Conservation (phyloP, 805 yeast genomes). For the Torulaspora quercuum region DNA sequence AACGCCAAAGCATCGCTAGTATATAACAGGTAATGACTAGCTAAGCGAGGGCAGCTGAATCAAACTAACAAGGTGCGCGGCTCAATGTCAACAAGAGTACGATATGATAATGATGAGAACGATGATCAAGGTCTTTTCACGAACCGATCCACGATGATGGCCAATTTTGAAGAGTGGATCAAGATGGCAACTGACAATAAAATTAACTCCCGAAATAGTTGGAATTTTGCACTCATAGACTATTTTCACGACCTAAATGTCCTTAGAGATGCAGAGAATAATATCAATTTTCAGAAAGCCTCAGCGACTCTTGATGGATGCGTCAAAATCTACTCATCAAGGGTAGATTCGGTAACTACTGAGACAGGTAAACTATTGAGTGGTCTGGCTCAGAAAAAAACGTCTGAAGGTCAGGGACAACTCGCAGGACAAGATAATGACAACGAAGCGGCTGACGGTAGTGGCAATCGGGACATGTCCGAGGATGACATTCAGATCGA, state of each 20-base stretch:
- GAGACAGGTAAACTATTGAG: conserved; percentile 83
- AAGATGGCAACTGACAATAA: conserved; percentile 79
- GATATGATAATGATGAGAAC: conserved; percentile 22
- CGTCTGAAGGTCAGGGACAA: conserved; percentile 20
- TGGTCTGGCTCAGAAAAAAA: conserved; percentile 57
- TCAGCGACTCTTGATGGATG: conserved; percentile 92
- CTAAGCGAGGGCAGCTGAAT: neutral
- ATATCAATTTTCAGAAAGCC: conserved; percentile 85
- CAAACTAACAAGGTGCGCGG: conserved; percentile 3
- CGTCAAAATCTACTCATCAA: conserved; percentile 83
- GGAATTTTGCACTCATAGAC: conserved; percentile 89
- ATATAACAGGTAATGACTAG: neutral
- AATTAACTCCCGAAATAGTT: conserved; percentile 78
- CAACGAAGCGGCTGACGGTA: conserved; percentile 28
- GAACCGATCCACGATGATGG: conserved; percentile 43
- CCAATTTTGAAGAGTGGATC: conserved; percentile 75
- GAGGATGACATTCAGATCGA: conserved; percentile 31
- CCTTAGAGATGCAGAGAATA: conserved; percentile 66
- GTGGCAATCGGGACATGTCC: conserved; percentile 22
- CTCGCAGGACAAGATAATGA: conserved; percentile 11
- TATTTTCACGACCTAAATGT: conserved; percentile 82
- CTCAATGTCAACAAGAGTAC: conserved; percentile 20
- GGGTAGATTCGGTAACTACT: conserved; percentile 87
- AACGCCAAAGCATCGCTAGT: too few relatives aligned
- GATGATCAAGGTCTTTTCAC: conserved; percentile 31